Conservation (phyloP, 1,284 basidiomycete genomes). For the Volvariella volvacea region DNA sequence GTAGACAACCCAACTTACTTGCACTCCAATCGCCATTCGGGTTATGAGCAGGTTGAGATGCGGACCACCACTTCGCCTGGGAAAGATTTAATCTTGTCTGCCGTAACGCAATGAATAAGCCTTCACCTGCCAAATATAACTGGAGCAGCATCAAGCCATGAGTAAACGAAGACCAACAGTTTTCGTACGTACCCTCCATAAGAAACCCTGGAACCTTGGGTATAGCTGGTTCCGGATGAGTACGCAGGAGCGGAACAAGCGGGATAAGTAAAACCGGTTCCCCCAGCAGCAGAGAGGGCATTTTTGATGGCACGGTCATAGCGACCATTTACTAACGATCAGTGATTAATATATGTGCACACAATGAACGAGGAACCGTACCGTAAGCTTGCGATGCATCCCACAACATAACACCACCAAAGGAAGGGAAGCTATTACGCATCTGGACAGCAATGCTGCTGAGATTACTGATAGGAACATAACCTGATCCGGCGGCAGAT, state of each 20-base stretch:
- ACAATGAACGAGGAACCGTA: slow-evolving; percentile 17
- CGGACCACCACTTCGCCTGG: slow-evolving; percentile 57
- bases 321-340: slow-evolving; percentile 32
- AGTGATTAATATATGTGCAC: not conserved
- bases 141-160: slow-evolving; percentile 14
- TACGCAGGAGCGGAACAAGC: slow-evolving; percentile 51
- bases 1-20: slow-evolving; percentile 31
- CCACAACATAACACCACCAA: slow-evolving; percentile 71
- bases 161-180: slow-evolving; percentile 1
- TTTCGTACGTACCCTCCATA: slow-evolving; percentile 40
- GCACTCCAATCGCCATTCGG: slow-evolving; percentile 58
- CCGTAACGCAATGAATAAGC: not conserved
- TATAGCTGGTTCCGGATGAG: slow-evolving; percentile 42
- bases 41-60: slow-evolving; percentile 39
- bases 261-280: slow-evolving; percentile 61
- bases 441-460: slow-evolving; percentile 44
- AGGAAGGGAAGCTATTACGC: slow-evolving; percentile 59
- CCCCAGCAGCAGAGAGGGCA: slow-evolving; percentile 51
- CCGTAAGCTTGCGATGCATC: slow-evolving; percentile 65
- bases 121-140: slow-evolving; percentile 60
- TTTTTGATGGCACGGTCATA: slow-evolving; percentile 60
- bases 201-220: slow-evolving; percentile 45
- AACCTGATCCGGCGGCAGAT: slow-evolving; percentile 53
- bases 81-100: not conserved
- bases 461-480: slow-evolving; percentile 40